A percentile compares a stretch with the other conserved stretches of the same genome.
phyloP scores from a whole-genome alignment of 768 basidiomycete species.

The Russula earlei region DNA sequence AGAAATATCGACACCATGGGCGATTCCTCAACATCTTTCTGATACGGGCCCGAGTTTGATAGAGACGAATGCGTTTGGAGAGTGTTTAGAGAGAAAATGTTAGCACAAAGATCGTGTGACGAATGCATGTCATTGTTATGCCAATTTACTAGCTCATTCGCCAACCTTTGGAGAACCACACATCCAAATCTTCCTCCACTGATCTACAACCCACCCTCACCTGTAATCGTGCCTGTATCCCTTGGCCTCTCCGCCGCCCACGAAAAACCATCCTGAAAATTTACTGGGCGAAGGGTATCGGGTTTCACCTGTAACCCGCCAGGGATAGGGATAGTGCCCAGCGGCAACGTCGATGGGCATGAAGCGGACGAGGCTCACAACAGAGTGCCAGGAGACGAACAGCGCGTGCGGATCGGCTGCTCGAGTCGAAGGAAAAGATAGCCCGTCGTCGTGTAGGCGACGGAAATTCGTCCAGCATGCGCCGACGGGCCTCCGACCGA shows the following conservation, averaged over 20 bases:
- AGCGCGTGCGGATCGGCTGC: not conserved
- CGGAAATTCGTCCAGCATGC: not conserved
- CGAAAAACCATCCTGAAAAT: not conserved
- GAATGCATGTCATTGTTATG: not conserved
- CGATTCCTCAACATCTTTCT: not conserved
- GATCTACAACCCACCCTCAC: no score
- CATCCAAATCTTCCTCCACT: not conserved
- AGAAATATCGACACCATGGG: not conserved
- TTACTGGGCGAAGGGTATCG: not conserved
- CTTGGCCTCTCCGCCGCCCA: not conserved
- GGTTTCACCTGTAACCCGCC: not conserved
- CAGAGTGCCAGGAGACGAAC: not conserved
- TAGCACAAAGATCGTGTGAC: not conserved
- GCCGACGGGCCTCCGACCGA: not conserved
- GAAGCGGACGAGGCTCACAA: not conserved
- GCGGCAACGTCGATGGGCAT: not conserved
- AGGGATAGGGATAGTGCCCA: not conserved
- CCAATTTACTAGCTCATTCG: no score
- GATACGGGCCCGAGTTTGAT: not conserved
- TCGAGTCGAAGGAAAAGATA: no score
- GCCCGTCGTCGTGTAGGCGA: not conserved
- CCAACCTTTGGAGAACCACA: no score
- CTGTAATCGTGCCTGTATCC: not conserved
- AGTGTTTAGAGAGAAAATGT: not conserved
- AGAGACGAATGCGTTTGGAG: not conserved